Percentiles rank a stretch among this genome's conserved stretches.
phyloP scores from a whole-genome alignment of 78 protist species.

The Polysphondylium violaceum region DNA sequence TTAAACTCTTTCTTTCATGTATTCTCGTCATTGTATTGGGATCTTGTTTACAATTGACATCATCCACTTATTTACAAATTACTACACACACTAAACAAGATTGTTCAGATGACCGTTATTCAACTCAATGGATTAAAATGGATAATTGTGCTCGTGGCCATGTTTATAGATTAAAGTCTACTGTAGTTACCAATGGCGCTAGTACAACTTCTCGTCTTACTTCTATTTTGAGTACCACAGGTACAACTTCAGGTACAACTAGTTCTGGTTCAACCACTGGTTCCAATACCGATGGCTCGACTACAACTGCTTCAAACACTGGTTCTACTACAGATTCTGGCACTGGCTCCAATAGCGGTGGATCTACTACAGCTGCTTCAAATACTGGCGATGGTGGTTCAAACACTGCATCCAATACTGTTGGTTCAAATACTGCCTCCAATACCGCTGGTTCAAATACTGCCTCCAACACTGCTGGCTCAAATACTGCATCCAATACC shows the following conservation, averaged over 20 bases:
- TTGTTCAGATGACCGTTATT: too few relatives aligned
- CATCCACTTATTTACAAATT: too few relatives aligned
- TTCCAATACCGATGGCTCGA: neutral
- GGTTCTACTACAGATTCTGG: neutral
- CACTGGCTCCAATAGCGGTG: neutral
- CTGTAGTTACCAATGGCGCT: neutral
- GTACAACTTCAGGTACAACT: too few relatives aligned
- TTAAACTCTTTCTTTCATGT: too few relatives aligned
- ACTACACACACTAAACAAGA: too few relatives aligned
- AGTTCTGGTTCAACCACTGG: neutral
- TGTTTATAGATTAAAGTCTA: neutral
- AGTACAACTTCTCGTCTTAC: too few relatives aligned
- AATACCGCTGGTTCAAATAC: neutral
- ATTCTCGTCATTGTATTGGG: too few relatives aligned
- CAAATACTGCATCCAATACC: neutral
- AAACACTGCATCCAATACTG: neutral
- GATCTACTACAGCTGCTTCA: neutral
- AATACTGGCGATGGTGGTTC: neutral
- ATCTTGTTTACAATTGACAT: too few relatives aligned
- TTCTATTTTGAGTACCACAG: too few relatives aligned
- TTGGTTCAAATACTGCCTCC: neutral
- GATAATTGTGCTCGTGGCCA: conserved; percentile 2
- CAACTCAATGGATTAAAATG: neutral
- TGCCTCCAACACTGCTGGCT: neutral
- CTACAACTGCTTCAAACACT: neutral